phyloP scores from a whole-genome alignment of 345 rosid genomes.

The Euphorbia lathyris region DNA sequence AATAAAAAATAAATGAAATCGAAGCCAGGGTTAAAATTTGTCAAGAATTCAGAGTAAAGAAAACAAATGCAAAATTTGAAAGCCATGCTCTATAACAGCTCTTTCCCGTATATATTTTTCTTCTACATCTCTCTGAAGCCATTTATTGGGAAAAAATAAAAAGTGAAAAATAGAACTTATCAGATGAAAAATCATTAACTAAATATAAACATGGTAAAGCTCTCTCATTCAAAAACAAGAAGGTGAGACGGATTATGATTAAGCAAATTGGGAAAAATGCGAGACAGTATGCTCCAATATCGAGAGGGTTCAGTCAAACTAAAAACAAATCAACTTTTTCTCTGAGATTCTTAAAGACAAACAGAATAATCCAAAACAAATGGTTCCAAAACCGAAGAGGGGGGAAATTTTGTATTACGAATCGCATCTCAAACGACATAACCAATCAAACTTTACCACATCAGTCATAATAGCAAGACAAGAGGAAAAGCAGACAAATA shows the following conservation, averaged over 20 bases:
- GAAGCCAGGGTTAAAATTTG: neutral
- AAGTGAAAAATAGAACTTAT: constrained; percentile 18
- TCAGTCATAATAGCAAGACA: constrained; percentile 9
- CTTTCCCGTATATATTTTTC: too few relatives aligned
- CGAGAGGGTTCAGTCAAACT: constrained; percentile 35
- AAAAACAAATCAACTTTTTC: constrained; percentile 39
- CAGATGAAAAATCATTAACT: constrained; percentile 18
- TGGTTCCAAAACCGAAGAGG: constrained; percentile 50
- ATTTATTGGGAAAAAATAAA: constrained; percentile 22
- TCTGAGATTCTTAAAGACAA: constrained; percentile 55
- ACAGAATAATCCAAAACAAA: constrained; percentile 61
- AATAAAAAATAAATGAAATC: too few relatives aligned
- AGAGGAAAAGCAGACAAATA: neutral
- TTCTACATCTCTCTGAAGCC: too few relatives aligned
- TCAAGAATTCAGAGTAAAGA: neutral
- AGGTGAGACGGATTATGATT: constrained; percentile 17
- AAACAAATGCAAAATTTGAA: neutral
- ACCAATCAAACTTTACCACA: constrained; percentile 22
- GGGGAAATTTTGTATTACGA: constrained; percentile 19
- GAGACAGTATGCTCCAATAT: constrained; percentile 30
- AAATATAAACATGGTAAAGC: constrained; percentile 7
- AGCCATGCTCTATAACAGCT: too few relatives aligned
- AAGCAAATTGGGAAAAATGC: constrained; percentile 25
- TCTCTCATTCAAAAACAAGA: constrained; percentile 21
- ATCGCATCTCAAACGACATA: constrained; percentile 19